phyloP scores from a whole-genome alignment of 148 eudicot genomes.

The Camellia japonica region DNA sequence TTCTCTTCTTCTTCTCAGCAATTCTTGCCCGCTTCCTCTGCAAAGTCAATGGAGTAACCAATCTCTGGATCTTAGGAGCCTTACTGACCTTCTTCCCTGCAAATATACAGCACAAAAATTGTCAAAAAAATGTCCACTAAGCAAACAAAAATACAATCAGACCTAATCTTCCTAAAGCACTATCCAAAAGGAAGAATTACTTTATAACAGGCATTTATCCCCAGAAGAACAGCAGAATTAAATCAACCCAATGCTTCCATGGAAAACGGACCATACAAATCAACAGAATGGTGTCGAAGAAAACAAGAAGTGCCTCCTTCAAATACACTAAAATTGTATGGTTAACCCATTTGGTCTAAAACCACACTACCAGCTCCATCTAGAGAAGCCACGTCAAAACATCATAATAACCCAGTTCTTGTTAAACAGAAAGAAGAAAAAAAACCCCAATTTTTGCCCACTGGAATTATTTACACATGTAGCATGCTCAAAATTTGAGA shows the following conservation, averaged over 20 bases:
- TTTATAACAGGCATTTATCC: background rate
- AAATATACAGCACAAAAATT: background rate
- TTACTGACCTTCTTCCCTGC: constrained; percentile 17
- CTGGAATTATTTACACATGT: background rate
- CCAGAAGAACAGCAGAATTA: background rate
- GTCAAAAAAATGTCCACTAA: background rate
- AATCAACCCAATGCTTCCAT: background rate
- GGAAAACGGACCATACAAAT: background rate
- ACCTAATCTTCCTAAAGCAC: too few species aligned
- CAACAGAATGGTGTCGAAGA: too few species aligned
- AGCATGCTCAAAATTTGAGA: background rate
- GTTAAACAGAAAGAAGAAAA: background rate
- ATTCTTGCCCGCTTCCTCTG: constrained; percentile 36
- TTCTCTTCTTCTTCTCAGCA: constrained; percentile 34
- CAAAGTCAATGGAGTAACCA: constrained; percentile 34
- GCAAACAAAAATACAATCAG: background rate
- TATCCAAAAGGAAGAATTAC: background rate
- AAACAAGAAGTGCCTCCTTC: background rate
- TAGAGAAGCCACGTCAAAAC: background rate
- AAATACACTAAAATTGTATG: background rate
- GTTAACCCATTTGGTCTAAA: background rate
- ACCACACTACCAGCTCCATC: background rate
- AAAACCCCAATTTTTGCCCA: background rate
- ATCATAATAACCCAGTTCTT: background rate
- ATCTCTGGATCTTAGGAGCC: constrained; percentile 39